phyloP scores from a whole-genome alignment of 345 rosid species.

The Turnera subulata region DNA sequence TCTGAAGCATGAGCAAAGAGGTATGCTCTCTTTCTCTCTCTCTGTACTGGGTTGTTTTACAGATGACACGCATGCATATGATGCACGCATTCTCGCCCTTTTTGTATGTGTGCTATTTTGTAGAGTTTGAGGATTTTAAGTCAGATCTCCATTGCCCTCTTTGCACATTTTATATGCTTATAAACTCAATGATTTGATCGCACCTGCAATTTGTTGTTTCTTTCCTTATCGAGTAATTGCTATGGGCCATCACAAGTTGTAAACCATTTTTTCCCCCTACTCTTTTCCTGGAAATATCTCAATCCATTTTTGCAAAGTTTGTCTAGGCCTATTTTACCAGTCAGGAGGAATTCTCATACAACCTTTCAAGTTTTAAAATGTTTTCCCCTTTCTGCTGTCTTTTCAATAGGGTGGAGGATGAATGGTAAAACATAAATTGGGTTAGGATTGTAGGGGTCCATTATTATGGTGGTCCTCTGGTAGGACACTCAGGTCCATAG shows the following conservation, averaged over 20 bases:
- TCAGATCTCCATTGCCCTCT: background rate
- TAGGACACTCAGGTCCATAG: slow-evolving; percentile 12
- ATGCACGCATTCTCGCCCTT: background rate
- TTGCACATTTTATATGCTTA: background rate
- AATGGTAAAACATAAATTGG: slow-evolving; percentile 12
- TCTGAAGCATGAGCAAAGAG: slow-evolving; percentile 36
- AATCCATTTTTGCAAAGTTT: too few species aligned
- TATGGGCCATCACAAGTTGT: background rate
- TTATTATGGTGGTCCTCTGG: slow-evolving; percentile 37
- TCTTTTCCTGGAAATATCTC: slow-evolving; percentile 5
- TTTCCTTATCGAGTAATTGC: background rate
- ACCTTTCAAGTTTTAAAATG: slow-evolving; percentile 9
- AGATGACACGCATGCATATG: background rate
- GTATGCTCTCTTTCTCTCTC: slow-evolving; percentile 10
- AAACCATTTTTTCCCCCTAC: slow-evolving; percentile 3
- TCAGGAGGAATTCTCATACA: slow-evolving; percentile 5
- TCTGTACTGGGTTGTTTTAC: background rate
- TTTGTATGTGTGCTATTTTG: background rate
- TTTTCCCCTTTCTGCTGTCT: slow-evolving; percentile 10
- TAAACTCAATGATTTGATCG: background rate
- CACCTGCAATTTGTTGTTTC: background rate
- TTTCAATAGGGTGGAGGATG: slow-evolving; percentile 10
- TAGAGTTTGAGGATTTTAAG: background rate
- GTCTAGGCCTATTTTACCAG: too few species aligned
- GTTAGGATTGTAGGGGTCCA: slow-evolving; percentile 21